Base-by-base conservation (phyloP, 495 filamentous ascomycete species). In the Tuber magnatum region DNA sequence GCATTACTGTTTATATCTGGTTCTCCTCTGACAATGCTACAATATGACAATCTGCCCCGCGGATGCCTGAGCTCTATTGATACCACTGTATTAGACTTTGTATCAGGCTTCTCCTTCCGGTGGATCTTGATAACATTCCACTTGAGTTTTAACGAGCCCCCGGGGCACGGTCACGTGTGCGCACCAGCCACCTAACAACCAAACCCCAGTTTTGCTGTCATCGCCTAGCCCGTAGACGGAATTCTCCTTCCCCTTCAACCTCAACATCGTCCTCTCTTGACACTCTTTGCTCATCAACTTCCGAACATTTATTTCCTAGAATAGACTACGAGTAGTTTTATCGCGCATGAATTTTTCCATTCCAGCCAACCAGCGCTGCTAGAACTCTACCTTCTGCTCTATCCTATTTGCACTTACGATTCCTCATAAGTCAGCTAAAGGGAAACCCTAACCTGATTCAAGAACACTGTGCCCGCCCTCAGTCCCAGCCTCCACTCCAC, bases 361-460 rank as follows among this genome's bases (percentile, higher is more conserved):
- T 18, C 56, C 56, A 65, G 28, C 12, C 56, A 65, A 65, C 28
- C 56, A 65, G 28, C 56, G 56, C 56, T 35, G 56, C 35, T 65
- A 65, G 56, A 65, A 65, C 56, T 35, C 18, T 65, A 35, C n/a
- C 14, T 56, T 35, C 56, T 65, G 18, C 12, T 10, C 12, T 7
- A 35, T 32, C 35, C 18, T 65, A 65, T 65, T 65, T 65, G 32
- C 56, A 32, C 56, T 65, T 65, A 14, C 56, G 28, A 65, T 65
- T 65, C 56, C 56, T 35, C 56, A 65, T 20, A 65, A 65, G 28
- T 18, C 56, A 65, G 28, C 56, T 65, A 65, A 35, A 65, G 28
- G 56, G 56, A 65, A 65, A 65, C 56, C 56, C 56, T 65, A 65
- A 65, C 56, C 56, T 65, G n/a, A 18, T 65, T 65, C 56, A 65